Evolutionary conservation across 2,329 filamentous ascomycete genomes (phyloP), one percentile per base, ranked within the genome.

Genomic region (Aspergillus awamori): DNA sequence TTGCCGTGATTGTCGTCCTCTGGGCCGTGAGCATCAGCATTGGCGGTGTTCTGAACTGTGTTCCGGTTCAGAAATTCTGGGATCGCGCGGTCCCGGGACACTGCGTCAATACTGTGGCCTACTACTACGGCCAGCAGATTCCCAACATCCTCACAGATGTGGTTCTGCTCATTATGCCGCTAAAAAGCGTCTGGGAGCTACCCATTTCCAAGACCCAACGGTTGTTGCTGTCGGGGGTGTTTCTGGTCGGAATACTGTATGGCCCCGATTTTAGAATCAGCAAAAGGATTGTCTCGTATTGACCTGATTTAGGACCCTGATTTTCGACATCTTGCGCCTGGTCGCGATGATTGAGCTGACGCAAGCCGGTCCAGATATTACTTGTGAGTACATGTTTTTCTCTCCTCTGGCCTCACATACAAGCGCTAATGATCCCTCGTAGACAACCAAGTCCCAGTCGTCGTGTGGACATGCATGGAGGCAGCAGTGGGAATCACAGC

Each of bases 381-480:
- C 71, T 8, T 74, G 71, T 73, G 55, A 63, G 71, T 65, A 3
- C 11, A 24, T 2, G 13, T 10, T 11, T 2, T 2, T 39, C 2
- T 2, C 53, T 39, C 58, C 64, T 22, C 43, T 5, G 3, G 17
- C 1, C 53, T 30, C 8, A n/a, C 17, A 24, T 28, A 20, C 11
- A 39, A 24, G 15, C 33, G 7, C 33, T 22, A 10, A 39, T 13
- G 5, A 36, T 5, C 7, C 2, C 22, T 20, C 10, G 2, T 11
- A 73, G 71, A 70, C 28, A 67, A 73, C 45, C 69, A 74, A 72
- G 65, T 70, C 30, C 67, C 68, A 6, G 60, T 63, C 24, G 67
- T 65, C 13, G 67, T 73, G n/a, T 74, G 72, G 72, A 74, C 72
- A 0, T 73, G 71, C 39, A 64, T 69, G 20, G 72, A 74, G 57